phyloP scores from a whole-genome alignment of 192 early-diverging fungal genomes.

The Gryganskiella cystojenkinii region DNA sequence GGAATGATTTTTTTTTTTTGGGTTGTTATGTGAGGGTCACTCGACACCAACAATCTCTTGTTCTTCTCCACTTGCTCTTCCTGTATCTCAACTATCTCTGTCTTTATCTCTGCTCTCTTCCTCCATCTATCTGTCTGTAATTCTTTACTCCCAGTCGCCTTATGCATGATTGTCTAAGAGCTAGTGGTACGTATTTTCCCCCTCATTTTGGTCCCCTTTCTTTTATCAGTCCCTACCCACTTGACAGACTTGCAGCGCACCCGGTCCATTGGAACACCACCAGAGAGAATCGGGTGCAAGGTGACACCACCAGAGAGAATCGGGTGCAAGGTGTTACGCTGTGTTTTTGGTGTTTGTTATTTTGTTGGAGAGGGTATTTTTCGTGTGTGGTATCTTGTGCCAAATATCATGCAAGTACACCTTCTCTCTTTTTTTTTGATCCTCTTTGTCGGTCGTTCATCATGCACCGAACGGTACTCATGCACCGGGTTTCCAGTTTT shows the following conservation, averaged over 20 bases:
- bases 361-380: too few species aligned
- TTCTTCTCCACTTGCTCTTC: neutral
- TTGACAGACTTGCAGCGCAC: too few species aligned
- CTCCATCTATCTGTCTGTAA: neutral
- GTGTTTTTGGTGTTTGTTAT: too few species aligned
- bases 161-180: neutral
- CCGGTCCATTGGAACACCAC: too few species aligned
- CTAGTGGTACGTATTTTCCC: neutral
- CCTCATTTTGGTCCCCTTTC: neutral
- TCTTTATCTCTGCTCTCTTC: constrained; percentile 1
- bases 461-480: constrained; percentile 1
- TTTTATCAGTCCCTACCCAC: neutral
- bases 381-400: too few species aligned
- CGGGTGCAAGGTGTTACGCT: too few species aligned
- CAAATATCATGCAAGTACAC: too few species aligned
- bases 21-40: neutral
- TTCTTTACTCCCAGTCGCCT: neutral
- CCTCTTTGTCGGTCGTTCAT: neutral
- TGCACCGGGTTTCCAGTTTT: neutral
- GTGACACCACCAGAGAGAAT: too few species aligned
- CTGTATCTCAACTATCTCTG: neutral
- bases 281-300: too few species aligned
- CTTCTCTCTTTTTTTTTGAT: too few species aligned
- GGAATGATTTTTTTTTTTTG: constrained; percentile 1
- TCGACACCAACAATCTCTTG: neutral